Conservation (phyloP, 495 filamentous ascomycete genomes). For the Trichoderma orchidacearum region DNA sequence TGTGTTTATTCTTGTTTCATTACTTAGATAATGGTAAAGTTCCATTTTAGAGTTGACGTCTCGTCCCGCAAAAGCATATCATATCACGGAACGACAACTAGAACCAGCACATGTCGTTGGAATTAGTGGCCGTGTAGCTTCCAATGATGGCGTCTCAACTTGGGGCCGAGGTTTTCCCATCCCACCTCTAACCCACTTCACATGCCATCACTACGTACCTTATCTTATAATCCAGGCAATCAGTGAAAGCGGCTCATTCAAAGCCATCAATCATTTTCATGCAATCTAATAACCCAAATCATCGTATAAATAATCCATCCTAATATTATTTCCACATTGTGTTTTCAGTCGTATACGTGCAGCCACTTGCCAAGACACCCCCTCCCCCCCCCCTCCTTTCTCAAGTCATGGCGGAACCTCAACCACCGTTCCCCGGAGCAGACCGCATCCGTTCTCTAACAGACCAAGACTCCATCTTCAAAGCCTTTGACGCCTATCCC, state of each 20-base stretch:
- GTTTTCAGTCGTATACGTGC: background rate
- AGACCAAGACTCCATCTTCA: constrained; percentile 4
- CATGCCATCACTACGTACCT: too few relatives aligned
- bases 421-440: background rate
- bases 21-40: too few relatives aligned
- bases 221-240: too few relatives aligned
- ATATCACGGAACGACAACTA: too few relatives aligned
- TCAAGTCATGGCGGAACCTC: background rate
- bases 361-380: background rate
- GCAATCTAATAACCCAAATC: background rate
- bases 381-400: background rate
- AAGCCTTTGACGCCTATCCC: constrained; percentile 4
- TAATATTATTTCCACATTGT: background rate
- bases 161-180: background rate
- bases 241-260: background rate
- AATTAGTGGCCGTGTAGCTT: too few relatives aligned
- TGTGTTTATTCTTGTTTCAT: too few relatives aligned
- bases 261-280: background rate
- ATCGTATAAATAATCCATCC: background rate
- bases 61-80: too few relatives aligned
- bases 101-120: too few relatives aligned
- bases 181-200: background rate
- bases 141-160: too few relatives aligned
- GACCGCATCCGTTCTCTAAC: constrained; percentile 2
- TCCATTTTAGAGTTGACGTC: too few relatives aligned